phyloP scores from a whole-genome alignment of 192 early-diverging fungal species.

The Geranomyces variabilis region DNA sequence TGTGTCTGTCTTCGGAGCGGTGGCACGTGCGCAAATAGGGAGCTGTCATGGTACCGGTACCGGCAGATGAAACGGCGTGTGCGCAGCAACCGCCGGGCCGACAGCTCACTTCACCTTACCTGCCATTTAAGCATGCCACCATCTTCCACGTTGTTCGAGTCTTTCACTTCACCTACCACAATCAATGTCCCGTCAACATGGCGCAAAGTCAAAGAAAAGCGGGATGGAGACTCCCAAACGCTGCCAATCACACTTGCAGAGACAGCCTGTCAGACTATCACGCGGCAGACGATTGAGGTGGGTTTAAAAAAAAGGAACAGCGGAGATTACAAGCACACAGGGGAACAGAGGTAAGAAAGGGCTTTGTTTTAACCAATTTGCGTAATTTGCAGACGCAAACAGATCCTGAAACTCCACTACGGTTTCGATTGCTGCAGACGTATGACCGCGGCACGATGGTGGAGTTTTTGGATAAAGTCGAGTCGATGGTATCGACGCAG shows the following conservation, averaged over 20 bases:
- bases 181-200: conserved; percentile 31
- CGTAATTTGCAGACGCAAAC: conserved; percentile 39
- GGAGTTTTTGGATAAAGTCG: conserved; percentile 40
- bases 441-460: conserved; percentile 35
- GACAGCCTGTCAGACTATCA: not conserved
- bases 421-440: conserved; percentile 20
- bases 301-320: not conserved
- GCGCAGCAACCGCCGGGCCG: too few relatives aligned
- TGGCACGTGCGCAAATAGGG: too few relatives aligned
- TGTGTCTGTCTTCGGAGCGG: too few relatives aligned
- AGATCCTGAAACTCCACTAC: conserved; percentile 18
- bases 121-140: not conserved
- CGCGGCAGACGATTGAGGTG: conserved; percentile 5
- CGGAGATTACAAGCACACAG: too few relatives aligned
- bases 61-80: too few relatives aligned
- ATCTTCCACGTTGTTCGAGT: not conserved
- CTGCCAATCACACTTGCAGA: conserved; percentile 2
- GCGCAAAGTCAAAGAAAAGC: conserved; percentile 17
- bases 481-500: conserved; percentile 45
- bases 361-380: not conserved
- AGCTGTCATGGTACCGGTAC: too few relatives aligned
- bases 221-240: conserved; percentile 16
- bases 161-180: not conserved
- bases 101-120: too few relatives aligned
- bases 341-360: too few relatives aligned